phyloP scores from a whole-genome alignment of 148 eudicot genomes.

The Cornus controversa region DNA sequence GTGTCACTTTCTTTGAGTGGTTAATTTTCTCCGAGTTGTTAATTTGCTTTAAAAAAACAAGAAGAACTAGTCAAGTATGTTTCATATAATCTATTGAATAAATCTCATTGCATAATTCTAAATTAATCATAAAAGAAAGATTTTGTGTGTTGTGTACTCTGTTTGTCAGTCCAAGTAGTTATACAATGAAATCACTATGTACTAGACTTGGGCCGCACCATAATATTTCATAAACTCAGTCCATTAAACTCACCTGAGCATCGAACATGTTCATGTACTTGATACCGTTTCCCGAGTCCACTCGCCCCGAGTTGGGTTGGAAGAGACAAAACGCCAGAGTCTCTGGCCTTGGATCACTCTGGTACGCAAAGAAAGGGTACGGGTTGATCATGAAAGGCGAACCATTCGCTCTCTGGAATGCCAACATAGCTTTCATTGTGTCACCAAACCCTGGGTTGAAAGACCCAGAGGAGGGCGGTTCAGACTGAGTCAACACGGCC shows the following conservation, averaged over 20 bases:
- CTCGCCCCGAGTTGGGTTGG: slow-evolving; percentile 75
- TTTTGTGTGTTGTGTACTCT: not conserved
- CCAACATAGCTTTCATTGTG: slow-evolving; percentile 54
- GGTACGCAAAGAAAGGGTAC: slow-evolving; percentile 90
- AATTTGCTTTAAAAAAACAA: too few species aligned
- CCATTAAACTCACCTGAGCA: slow-evolving; percentile 50
- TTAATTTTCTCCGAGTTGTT: too few species aligned
- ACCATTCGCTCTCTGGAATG: slow-evolving; percentile 54
- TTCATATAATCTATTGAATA: too few species aligned
- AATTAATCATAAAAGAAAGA: too few species aligned
- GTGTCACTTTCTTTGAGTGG: too few species aligned
- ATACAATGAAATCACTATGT: too few species aligned
- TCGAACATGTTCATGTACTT: slow-evolving; percentile 96
- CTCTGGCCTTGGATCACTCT: slow-evolving; percentile 67
- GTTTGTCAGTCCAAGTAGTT: too few species aligned
- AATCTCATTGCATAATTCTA: too few species aligned
- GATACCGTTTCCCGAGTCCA: slow-evolving; percentile 64
- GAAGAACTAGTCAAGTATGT: too few species aligned
- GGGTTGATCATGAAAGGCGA: slow-evolving; percentile 86
- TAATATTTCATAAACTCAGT: too few species aligned
- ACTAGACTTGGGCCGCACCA: too few species aligned
- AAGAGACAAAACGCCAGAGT: slow-evolving; percentile 74
- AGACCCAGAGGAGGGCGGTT: slow-evolving; percentile 81
- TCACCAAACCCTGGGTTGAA: slow-evolving; percentile 53
- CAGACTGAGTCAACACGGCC: slow-evolving; percentile 72